phyloP scores from a whole-genome alignment of 108 stramenopile species.

The Cyclostephanos tholiformis region DNA sequence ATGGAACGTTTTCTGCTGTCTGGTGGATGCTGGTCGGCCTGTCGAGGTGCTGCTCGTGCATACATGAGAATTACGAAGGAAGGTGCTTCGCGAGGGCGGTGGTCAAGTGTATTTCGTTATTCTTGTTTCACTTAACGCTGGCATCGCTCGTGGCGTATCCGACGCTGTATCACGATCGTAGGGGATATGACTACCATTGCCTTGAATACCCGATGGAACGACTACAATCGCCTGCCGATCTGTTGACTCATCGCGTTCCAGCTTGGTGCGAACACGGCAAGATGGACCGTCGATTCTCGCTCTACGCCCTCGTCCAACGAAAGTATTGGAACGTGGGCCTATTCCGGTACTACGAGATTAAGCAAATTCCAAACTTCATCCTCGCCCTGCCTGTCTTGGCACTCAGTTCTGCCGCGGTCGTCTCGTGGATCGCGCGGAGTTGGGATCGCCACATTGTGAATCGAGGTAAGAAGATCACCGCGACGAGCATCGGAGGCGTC shows the following conservation, averaged over 20 bases:
- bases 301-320: conserved; percentile 77
- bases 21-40: conserved; percentile 64
- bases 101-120: conserved; percentile 6
- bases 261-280: conserved; percentile 48
- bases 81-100: background rate
- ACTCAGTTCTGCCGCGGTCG: conserved; percentile 49
- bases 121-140: conserved; percentile 29
- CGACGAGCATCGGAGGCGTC: background rate
- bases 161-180: conserved; percentile 60
- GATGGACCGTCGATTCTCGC: conserved; percentile 52
- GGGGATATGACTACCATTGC: conserved; percentile 62
- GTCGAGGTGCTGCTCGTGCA: conserved; percentile 36
- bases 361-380: conserved; percentile 86
- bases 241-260: conserved; percentile 16
- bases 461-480: background rate
- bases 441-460: conserved; percentile 34
- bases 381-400: conserved; percentile 71
- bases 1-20: conserved; percentile 67
- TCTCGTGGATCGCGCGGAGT: conserved; percentile 63
- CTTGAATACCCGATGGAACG: background rate
- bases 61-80: background rate
- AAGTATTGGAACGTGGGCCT: conserved; percentile 90
- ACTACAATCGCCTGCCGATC: conserved; percentile 1
- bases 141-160: conserved; percentile 51
- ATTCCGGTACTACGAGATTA: conserved; percentile 74